Base-by-base conservation (phyloP, 306 rosid species). In the Castanospermum australe region DNA sequence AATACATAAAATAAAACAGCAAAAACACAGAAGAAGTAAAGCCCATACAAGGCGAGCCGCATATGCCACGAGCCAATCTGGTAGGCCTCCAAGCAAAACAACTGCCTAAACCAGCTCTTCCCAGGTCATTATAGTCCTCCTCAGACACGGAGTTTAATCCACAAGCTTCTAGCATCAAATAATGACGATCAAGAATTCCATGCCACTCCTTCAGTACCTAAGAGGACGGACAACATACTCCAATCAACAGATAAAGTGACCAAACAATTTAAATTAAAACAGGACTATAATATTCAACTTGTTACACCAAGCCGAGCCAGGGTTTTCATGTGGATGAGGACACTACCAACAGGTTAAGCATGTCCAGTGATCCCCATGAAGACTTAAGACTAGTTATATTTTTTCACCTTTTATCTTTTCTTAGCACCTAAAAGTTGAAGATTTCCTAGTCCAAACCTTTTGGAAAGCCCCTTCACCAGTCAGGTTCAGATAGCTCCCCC, bases 81-180 rank as follows among this genome's bases (percentile, higher is more conserved):
- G 99, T 77, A 96, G 84, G 71, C 98, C 98, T 74, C 89, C 99
- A 45, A 96, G 97, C 89, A 96, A 96, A 91, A 67, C 99, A 96
- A 86, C 96, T 90, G 83, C 98, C 99, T 70, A 96, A 86, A 85
- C 99, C 99, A 74, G 99, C 99, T 86, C 98, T 90, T 76, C 87
- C 91, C 85, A 96, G 84, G 52, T 91, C 99, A 82, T 88, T 89
- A 73, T 90, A 90, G 81, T 96, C 99, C 76, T 96, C 98, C 80
- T 91, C 97, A 20, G 99, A 89, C 6, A 91, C 97, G 7, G 85
- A 85, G 69, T 96, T 96, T 59, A 85, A 22, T 69, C 89, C 98
- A 63, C 99, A 96, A 60, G 99, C 99, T 84, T 93, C 99, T 41
- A 93, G 75, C 99, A 96, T 93, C 85, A 93, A 83, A 55, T 87